These are phyloP conservation scores for Phytophthora cactorum DNA, from an alignment of 352 stramenopile species.

Conservation along the genomic window DNA sequence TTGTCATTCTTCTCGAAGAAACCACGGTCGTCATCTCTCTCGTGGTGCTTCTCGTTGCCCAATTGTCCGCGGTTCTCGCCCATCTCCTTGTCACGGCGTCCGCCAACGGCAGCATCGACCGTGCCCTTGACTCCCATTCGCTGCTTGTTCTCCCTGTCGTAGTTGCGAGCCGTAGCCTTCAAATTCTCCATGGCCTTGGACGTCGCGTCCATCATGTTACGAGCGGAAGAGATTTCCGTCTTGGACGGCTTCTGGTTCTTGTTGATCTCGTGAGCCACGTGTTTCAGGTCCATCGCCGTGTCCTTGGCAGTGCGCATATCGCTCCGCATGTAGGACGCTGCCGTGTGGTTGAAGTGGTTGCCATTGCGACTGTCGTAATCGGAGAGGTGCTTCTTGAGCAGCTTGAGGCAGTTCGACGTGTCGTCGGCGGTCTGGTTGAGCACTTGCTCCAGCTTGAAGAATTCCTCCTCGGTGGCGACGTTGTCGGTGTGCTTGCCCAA, in stretches of 20 bases:
- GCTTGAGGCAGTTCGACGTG: slow-evolving; percentile 21
- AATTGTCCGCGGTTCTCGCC: neutral
- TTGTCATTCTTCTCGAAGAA: neutral
- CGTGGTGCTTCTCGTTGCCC: slow-evolving; percentile 13
- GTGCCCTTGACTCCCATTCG: slow-evolving; percentile 31
- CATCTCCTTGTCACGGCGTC: slow-evolving; percentile 3
- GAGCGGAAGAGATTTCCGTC: slow-evolving; percentile 23
- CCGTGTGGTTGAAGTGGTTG: slow-evolving; percentile 36
- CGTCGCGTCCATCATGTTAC: slow-evolving; percentile 30
- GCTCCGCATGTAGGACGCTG: slow-evolving; percentile 27
- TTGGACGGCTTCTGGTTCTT: slow-evolving; percentile 25
- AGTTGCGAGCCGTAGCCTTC: slow-evolving; percentile 30
- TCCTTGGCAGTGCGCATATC: slow-evolving; percentile 39
- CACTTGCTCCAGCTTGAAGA: slow-evolving; percentile 34
- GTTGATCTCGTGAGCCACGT: slow-evolving; percentile 28
- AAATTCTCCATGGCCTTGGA: slow-evolving; percentile 26
- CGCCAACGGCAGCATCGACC: slow-evolving; percentile 27
- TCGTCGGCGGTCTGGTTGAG: slow-evolving; percentile 30
- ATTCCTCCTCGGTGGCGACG: slow-evolving; percentile 23
- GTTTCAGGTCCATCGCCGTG: slow-evolving; percentile 27
- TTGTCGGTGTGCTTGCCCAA: slow-evolving; percentile 34
- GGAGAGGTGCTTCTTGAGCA: slow-evolving; percentile 33
- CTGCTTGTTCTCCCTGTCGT: slow-evolving; percentile 34
- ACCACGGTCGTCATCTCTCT: neutral
- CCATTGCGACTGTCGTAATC: slow-evolving; percentile 40